Conservation (phyloP, 2,329 filamentous ascomycete genomes). For the Xylariaceae sp. region DNA sequence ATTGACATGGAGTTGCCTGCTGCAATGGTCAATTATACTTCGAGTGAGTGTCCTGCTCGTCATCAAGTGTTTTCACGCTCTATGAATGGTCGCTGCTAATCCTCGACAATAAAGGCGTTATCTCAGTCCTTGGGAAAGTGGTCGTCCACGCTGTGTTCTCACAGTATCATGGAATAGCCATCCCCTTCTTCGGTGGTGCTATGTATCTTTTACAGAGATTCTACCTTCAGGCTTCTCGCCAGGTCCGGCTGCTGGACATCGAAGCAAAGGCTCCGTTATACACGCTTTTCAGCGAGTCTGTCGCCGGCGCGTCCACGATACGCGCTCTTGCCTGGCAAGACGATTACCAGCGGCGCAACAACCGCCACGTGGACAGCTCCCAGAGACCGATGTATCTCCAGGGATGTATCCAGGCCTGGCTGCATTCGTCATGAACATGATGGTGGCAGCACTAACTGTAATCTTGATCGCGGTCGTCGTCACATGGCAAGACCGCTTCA, state of each 20-base stretch:
- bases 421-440: constrained; percentile 15
- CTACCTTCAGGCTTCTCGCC: constrained; percentile 11
- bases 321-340: constrained; percentile 13
- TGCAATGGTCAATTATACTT: constrained; percentile 8
- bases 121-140: background rate
- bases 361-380: constrained; percentile 7
- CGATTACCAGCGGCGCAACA: constrained; percentile 3
- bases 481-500: constrained; percentile 10
- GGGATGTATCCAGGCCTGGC: constrained; percentile 15
- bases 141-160: background rate
- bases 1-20: constrained; percentile 11
- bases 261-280: constrained; percentile 9
- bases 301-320: constrained; percentile 8
- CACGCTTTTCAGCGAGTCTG: constrained; percentile 13
- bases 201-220: constrained; percentile 11
- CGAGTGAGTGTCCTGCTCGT: constrained; percentile 3
- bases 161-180: constrained; percentile 1
- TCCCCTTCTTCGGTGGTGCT: constrained; percentile 4
- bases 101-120: background rate
- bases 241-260: constrained; percentile 13
- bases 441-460: constrained; percentile 11
- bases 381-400: constrained; percentile 15
- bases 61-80: too few species aligned
- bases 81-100: too few species aligned
- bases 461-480: constrained; percentile 26